Evolutionary conservation across 2,329 filamentous ascomycete species (phyloP), one percentile per base, ranked within the genome.

Genomic region (Colletotrichum siamense): DNA sequence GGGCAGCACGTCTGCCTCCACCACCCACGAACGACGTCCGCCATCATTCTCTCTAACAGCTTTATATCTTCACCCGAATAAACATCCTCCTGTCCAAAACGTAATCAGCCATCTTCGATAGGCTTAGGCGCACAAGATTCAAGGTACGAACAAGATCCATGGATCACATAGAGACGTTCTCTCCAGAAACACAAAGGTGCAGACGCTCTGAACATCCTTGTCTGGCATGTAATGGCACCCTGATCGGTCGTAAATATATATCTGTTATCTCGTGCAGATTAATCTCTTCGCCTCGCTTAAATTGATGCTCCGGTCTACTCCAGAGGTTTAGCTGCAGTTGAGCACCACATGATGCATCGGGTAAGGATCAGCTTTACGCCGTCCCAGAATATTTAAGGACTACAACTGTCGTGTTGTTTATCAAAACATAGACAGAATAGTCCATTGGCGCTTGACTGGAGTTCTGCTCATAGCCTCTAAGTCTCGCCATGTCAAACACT

Each of bases 1-100:
- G 18, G 0, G 9, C 0, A 6, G 5, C 9, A 12, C 12, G 9
- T 3, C 5, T 6, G 6, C 1, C 3, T 5, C 1, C 5, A 5
- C 39, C 39, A 4, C 1, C 44, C 18, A 49, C 39, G 9, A 4
- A 12, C 3, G 10, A 22, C 44, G 3, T 22, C 44, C 9, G 18
- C 18, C 10, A 22, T 12, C 44, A 12, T 49, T 3, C 9, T 49
- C 18, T 44, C 18, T 13, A n/a, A n/a, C n/a, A n/a, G n/a, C n/a
- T n/a, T n/a, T 6, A 2, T 18, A 22, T 49, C 18, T 12, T 22
- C 44, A 22, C 2, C 10, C 44, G 3, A 49, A 49, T 49, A 12
- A 22, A 49, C 1, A 5, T n/a, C 36, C 36, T 44, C 39, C n/a
- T n/a, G n/a, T n/a, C n/a, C n/a, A n/a, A n/a, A n/a, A n/a, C n/a